These are phyloP conservation scores for Rosa hybrid DNA, from an alignment of 331 rosid genomes.

Conservation along the genomic window DNA sequence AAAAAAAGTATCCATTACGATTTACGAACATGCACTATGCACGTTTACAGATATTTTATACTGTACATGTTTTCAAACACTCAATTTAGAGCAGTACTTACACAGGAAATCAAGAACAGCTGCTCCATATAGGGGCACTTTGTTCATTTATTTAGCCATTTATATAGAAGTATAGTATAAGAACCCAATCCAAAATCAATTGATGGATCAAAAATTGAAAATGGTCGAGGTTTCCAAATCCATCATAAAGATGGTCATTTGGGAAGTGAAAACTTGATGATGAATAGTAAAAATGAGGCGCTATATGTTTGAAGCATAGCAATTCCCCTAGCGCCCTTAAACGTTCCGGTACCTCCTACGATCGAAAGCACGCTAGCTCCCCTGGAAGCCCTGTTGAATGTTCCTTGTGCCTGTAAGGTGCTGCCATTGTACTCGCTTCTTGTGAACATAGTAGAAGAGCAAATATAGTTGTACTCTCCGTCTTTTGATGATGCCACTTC, in stretches of 20 bases:
- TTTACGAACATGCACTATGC: too few relatives aligned
- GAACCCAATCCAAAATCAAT: neutral
- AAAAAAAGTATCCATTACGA: too few relatives aligned
- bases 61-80: neutral
- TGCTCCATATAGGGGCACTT: neutral
- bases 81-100: neutral
- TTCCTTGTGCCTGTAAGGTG: neutral
- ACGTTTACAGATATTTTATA: neutral
- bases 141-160: neutral
- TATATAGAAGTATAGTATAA: neutral
- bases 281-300: too few relatives aligned
- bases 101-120: neutral
- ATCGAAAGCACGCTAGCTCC: neutral
- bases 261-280: neutral
- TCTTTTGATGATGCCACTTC: neutral
- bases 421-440: neutral
- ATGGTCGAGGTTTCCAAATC: neutral
- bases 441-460: neutral
- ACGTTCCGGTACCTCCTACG: neutral
- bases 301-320: neutral
- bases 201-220: too few relatives aligned
- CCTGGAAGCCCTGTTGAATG: too few relatives aligned
- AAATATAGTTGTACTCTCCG: neutral
- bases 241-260: neutral
- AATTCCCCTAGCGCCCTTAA: neutral